Conservation (phyloP, 371 early-diverging fungal species). For the Mucor circinelloides region DNA sequence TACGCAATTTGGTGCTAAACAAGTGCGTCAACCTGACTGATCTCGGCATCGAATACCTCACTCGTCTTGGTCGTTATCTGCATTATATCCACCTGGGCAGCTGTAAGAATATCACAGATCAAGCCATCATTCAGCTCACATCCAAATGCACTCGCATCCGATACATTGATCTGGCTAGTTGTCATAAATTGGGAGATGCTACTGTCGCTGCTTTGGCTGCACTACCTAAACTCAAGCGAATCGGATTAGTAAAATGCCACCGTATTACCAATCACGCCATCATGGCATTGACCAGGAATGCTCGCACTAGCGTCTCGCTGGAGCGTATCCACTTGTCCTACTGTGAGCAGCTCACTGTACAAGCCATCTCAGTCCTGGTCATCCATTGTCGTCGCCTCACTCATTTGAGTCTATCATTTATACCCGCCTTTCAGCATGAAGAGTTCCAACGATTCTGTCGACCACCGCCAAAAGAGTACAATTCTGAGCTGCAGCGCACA, state of each 20-base stretch:
- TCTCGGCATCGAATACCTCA: constrained; percentile 50
- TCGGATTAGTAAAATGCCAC: constrained; percentile 65
- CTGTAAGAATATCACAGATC: constrained; percentile 60
- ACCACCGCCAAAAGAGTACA: constrained; percentile 60
- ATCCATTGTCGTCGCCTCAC: constrained; percentile 58
- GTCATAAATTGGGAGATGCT: constrained; percentile 56
- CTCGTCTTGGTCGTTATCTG: constrained; percentile 56
- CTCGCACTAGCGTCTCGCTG: constrained; percentile 53
- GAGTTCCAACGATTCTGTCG: constrained; percentile 62
- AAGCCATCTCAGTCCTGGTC: constrained; percentile 55
- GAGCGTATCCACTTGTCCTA: constrained; percentile 69
- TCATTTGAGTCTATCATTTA: constrained; percentile 64
- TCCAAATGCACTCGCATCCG: constrained; percentile 63
- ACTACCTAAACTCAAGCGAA: constrained; percentile 59
- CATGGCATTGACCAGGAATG: constrained; percentile 51
- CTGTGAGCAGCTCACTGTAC: constrained; percentile 54
- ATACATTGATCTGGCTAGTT: constrained; percentile 66
- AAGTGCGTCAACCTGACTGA: constrained; percentile 64
- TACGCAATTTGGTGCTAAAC: constrained; percentile 61
- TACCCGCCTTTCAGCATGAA: constrained; percentile 60
- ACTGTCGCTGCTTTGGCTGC: constrained; percentile 59
- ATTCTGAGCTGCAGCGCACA: constrained; percentile 51
- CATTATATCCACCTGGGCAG: constrained; percentile 68
- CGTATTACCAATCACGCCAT: constrained; percentile 65
- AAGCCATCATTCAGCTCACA: constrained; percentile 50